phyloP scores from a whole-genome alignment of 352 stramenopile species.

The Globisporangium recalcitrans region DNA sequence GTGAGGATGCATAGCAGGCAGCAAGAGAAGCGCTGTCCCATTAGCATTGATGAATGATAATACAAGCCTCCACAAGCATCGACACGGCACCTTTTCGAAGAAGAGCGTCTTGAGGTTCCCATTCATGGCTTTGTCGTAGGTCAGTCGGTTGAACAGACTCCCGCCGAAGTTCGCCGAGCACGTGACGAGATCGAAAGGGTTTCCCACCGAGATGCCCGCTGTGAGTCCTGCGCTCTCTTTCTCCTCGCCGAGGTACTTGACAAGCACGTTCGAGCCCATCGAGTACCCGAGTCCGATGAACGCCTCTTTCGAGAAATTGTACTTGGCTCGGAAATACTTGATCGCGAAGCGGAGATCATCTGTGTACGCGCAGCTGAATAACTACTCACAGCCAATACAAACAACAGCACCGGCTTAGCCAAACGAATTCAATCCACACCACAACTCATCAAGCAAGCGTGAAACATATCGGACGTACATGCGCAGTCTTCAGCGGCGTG shows the following conservation, averaged over 20 bases:
- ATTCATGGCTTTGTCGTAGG: slow-evolving; percentile 57
- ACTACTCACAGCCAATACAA: no score
- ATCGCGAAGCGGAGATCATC: slow-evolving; percentile 45
- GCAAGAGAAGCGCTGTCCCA: no score
- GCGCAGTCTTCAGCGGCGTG: slow-evolving; percentile 31
- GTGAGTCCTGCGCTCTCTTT: slow-evolving; percentile 31
- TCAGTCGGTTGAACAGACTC: slow-evolving; percentile 50
- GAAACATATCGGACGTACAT: neutral
- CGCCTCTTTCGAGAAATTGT: slow-evolving; percentile 36
- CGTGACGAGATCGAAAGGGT: slow-evolving; percentile 62
- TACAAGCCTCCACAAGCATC: no score
- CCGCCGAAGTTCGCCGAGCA: slow-evolving; percentile 44
- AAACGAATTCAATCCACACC: neutral
- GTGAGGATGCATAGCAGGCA: no score
- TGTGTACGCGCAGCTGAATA: slow-evolving; percentile 48
- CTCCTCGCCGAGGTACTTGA: slow-evolving; percentile 78
- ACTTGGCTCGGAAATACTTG: slow-evolving; percentile 31
- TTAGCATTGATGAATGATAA: neutral
- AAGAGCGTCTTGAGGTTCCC: slow-evolving; percentile 58
- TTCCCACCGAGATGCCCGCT: slow-evolving; percentile 59
- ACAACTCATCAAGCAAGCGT: no score
- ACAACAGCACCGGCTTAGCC: no score
- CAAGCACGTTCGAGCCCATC: slow-evolving; percentile 71
- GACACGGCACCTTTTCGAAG: slow-evolving; percentile 55
- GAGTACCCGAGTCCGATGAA: slow-evolving; percentile 69